A percentile compares a stretch with the other conserved stretches of the same genome.
These are phyloP conservation scores for Camelina neglecta DNA, from an alignment of 345 rosid species.

Conservation along the genomic window DNA sequence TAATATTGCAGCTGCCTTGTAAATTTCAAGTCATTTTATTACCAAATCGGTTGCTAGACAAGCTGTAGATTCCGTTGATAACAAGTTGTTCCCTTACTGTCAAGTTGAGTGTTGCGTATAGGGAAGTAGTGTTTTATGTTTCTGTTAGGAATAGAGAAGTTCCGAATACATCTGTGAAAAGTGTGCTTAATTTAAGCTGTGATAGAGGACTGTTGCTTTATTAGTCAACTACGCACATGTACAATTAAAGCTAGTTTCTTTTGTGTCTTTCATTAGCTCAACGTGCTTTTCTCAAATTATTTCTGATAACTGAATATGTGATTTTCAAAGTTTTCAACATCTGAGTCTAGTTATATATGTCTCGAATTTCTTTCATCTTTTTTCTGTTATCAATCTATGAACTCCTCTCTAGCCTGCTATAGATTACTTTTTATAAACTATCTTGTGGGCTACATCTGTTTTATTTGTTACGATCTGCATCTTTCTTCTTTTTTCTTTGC, in stretches of 20 bases:
- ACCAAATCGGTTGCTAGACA: slow-evolving; percentile 16
- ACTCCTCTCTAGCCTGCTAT: not conserved
- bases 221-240: slow-evolving; percentile 17
- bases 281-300: slow-evolving; percentile 9
- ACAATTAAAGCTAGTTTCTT: slow-evolving; percentile 22
- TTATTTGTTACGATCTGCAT: slow-evolving; percentile 10
- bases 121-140: not conserved
- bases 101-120: not conserved
- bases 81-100: slow-evolving; percentile 8
- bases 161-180: not conserved
- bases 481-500: slow-evolving; percentile 15
- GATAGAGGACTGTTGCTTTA: slow-evolving; percentile 24
- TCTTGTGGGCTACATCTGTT: slow-evolving; percentile 9
- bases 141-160: slow-evolving; percentile 22
- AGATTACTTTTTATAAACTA: not conserved
- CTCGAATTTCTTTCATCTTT: not conserved
- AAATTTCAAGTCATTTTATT: not conserved
- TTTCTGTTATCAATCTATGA: not conserved
- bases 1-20: not conserved
- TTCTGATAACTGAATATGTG: slow-evolving; percentile 13
- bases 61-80: not conserved
- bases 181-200: slow-evolving; percentile 11
- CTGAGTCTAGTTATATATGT: not conserved
- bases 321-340: slow-evolving; percentile 11
- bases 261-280: slow-evolving; percentile 14